These are phyloP conservation scores for Ascochyta lentis DNA, from an alignment of 2,329 filamentous ascomycete species.

Conservation along the genomic window DNA sequence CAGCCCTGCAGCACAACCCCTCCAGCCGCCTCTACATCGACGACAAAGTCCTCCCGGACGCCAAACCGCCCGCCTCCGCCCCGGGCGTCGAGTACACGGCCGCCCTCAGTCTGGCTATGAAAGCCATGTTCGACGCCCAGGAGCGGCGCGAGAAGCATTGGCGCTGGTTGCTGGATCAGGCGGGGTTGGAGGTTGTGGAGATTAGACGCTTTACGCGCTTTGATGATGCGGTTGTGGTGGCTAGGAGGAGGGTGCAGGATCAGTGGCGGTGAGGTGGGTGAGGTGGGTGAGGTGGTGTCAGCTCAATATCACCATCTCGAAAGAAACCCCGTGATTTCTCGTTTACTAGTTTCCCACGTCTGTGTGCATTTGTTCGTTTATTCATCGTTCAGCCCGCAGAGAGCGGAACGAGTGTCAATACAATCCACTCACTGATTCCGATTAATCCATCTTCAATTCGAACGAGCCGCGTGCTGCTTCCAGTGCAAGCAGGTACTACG, in stretches of 20 bases:
- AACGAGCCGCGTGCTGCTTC: too few species aligned
- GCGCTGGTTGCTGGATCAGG: slow-evolving; percentile 16
- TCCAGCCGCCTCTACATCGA: slow-evolving; percentile 5
- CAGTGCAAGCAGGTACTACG: too few species aligned
- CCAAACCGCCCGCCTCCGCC: not conserved
- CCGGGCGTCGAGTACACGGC: slow-evolving; percentile 3
- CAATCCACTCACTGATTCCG: too few species aligned
- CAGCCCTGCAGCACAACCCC: not conserved
- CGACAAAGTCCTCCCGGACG: slow-evolving; percentile 3
- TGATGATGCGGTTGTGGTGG: slow-evolving; percentile 15
- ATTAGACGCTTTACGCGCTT: slow-evolving; percentile 9
- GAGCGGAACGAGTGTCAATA: too few species aligned
- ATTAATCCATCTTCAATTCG: too few species aligned
- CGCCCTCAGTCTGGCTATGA: not conserved
- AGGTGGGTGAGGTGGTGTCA: too few species aligned
- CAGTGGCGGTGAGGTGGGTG: slow-evolving; percentile 7
- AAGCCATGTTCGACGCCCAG: slow-evolving; percentile 4
- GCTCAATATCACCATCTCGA: too few species aligned
- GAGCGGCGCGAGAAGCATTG: slow-evolving; percentile 24
- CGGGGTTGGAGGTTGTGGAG: slow-evolving; percentile 18
- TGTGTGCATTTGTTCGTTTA: too few species aligned
- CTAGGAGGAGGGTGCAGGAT: slow-evolving; percentile 6
- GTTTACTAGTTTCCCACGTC: too few species aligned
- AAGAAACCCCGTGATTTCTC: too few species aligned
- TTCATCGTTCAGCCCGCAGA: too few species aligned